phyloP scores from a whole-genome alignment of 495 filamentous ascomycete genomes.

The Aspergillus avenaceus region DNA sequence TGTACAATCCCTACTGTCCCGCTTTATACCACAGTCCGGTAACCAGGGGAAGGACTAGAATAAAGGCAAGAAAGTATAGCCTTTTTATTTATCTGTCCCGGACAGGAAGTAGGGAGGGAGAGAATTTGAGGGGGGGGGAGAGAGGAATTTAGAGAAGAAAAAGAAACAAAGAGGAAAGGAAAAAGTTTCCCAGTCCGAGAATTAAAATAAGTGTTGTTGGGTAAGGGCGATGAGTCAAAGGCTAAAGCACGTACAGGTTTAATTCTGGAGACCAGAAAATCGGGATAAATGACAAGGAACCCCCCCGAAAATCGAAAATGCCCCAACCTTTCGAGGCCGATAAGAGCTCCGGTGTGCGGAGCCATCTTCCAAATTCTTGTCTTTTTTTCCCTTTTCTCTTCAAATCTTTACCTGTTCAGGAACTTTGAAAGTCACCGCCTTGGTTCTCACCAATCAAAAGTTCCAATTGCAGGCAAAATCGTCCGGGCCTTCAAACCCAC shows the following conservation, averaged over 20 bases:
- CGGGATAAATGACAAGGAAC: slow-evolving; percentile 9
- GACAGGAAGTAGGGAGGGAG: slow-evolving; percentile 10
- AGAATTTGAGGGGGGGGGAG: neutral
- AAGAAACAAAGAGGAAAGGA: slow-evolving; percentile 11
- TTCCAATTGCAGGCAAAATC: neutral
- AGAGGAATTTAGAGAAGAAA: neutral
- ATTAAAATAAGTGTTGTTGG: slow-evolving; percentile 7
- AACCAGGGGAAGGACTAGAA: slow-evolving; percentile 11
- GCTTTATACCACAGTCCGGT: slow-evolving; percentile 20
- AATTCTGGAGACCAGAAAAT: slow-evolving; percentile 10
- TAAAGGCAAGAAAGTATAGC: too few species aligned
- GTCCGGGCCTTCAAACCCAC: neutral
- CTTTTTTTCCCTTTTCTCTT: neutral
- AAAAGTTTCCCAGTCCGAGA: slow-evolving; percentile 8
- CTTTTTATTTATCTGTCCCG: too few species aligned
- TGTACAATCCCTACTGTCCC: slow-evolving; percentile 16
- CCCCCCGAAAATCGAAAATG: slow-evolving; percentile 5
- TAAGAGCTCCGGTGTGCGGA: slow-evolving; percentile 32
- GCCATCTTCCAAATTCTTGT: slow-evolving; percentile 3
- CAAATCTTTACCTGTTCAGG: neutral
- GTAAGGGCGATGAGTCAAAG: slow-evolving; percentile 23
- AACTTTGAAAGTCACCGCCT: neutral
- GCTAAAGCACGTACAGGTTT: slow-evolving; percentile 11
- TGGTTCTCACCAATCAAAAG: neutral
- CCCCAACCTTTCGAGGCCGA: slow-evolving; percentile 18